Evolutionary conservation across 2,329 filamentous ascomycete genomes (phyloP), one percentile per base, ranked within the genome.

Genomic region (Verticillium isaacii): DNA sequence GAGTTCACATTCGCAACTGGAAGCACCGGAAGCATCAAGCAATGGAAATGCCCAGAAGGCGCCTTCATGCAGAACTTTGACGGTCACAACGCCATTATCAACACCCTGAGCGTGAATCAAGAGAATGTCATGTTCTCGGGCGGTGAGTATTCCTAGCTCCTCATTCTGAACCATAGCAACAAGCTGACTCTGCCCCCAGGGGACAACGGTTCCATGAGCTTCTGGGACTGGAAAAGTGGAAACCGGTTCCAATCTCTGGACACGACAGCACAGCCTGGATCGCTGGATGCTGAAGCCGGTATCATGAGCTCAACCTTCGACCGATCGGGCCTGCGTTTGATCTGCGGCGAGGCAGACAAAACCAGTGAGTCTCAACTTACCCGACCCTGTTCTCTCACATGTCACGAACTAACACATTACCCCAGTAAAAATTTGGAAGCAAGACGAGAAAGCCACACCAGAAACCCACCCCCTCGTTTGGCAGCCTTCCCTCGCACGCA

Each of bases 41-140:
- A 99, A 78, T 99, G 95, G 94, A 97, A 98, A 75, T 98, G 93
- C 68, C 96, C 96, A 1, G 93, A 97, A 73, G 96, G 94, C 41
- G 92, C 92, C 17, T 98, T 99, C 73, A 99, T 99, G 95, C 93
- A 97, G 75, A 98, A 98, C 73, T 98, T 98, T 71, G 92, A 97
- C 54, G 94, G 94, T 5, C 94, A 98, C 72, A 97, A 97, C 71
- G 87, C 92, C 63, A 96, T 99, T 73, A 94, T 99, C 79, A 99
- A 99, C 77, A 93, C 93, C 0, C 79, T 99, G 56, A 85, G 92
- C 54, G 93, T 95, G 36, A 99, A 99, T 74, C 91, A 96, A 70
- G 92, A 97, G 73, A 95, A 97, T 69, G 92, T 98, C 17, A 78
- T 99, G 63, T 97, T 99, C 76, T 95, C 93, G 2, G 95, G 95